A percentile compares a stretch with the other conserved stretches of the same genome.
phyloP scores from a whole-genome alignment of 768 basidiomycete species.

The Leccinum disarticulatum region DNA sequence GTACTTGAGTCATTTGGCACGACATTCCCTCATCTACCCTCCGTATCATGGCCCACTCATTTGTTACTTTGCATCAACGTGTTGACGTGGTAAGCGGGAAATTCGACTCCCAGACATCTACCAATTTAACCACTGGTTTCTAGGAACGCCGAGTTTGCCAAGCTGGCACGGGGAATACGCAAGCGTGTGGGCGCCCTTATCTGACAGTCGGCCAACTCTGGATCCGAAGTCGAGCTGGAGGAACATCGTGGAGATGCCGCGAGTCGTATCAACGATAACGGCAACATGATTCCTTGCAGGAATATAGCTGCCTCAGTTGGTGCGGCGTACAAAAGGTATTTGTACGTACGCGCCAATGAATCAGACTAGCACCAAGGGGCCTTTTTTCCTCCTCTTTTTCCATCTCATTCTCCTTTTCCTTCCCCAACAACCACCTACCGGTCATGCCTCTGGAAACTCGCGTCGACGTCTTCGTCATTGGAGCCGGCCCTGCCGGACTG shows the following conservation, averaged over 20 bases:
- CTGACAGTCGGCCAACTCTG: neutral
- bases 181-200: neutral
- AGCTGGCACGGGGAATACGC: neutral
- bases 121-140: neutral
- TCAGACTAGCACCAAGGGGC: neutral
- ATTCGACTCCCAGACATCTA: neutral
- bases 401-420: neutral
- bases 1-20: too few species aligned
- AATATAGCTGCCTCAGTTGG: neutral
- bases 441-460: conserved; percentile 28
- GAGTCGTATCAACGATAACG: neutral
- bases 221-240: neutral
- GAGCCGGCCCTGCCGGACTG: conserved; percentile 55
- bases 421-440: neutral
- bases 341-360: neutral
- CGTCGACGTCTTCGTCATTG: conserved; percentile 49
- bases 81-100: neutral
- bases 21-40: too few species aligned
- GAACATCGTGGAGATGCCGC: neutral
- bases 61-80: neutral
- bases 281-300: neutral
- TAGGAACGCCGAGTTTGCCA: neutral
- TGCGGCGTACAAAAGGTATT: neutral
- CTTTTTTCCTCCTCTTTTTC: neutral
- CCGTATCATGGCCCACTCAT: too few species aligned